These are phyloP conservation scores for Ailanthus altissimus DNA, from an alignment of 345 rosid genomes.

Conservation along the genomic window DNA sequence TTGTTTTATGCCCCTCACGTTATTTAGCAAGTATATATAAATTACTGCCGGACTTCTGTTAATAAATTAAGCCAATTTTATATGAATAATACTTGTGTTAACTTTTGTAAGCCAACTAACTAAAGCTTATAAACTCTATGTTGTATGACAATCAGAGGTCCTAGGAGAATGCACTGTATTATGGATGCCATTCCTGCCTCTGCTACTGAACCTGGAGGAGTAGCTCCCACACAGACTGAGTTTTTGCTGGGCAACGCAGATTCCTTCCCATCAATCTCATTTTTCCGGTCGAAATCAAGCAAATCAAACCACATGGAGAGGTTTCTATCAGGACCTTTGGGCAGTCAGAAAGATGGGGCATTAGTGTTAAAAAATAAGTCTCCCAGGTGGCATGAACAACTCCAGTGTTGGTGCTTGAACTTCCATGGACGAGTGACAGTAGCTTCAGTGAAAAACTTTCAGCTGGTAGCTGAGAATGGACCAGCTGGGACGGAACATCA, in stretches of 20 bases:
- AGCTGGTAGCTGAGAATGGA: slow-evolving; percentile 59
- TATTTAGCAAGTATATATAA: slow-evolving; percentile 7
- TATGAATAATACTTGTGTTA: background rate
- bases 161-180: slow-evolving; percentile 71
- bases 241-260: slow-evolving; percentile 29
- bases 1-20: background rate
- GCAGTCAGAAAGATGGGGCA: slow-evolving; percentile 37
- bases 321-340: slow-evolving; percentile 34
- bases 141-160: slow-evolving; percentile 53
- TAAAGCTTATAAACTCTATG: background rate
- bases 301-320: slow-evolving; percentile 43
- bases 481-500: slow-evolving; percentile 48
- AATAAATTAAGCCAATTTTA: background rate
- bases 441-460: slow-evolving; percentile 81
- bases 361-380: slow-evolving; percentile 64
- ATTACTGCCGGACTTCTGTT: background rate
- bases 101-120: background rate
- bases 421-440: slow-evolving; percentile 78
- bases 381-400: slow-evolving; percentile 87
- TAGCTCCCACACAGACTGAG: slow-evolving; percentile 48
- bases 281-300: slow-evolving; percentile 52
- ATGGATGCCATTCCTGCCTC: slow-evolving; percentile 59
- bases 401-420: slow-evolving; percentile 81
- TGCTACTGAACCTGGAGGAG: slow-evolving; percentile 48
- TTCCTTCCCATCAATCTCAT: slow-evolving; percentile 37